Evolutionary conservation across 495 filamentous ascomycete genomes (phyloP), one percentile per base, ranked within the genome.

Genomic region (Venustampulla echinocandica): DNA sequence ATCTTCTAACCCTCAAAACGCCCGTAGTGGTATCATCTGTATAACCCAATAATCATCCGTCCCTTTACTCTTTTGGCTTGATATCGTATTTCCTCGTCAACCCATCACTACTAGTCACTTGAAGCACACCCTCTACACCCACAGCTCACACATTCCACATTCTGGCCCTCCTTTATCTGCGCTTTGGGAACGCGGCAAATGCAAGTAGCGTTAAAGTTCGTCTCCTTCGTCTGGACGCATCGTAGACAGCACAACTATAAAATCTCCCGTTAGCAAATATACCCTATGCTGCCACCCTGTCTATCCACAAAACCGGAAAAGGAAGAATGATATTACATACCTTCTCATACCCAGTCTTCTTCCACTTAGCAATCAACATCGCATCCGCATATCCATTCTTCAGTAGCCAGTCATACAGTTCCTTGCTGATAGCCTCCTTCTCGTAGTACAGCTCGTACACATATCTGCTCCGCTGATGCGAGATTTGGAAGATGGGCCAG

Each of bases 311-410:
- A 17, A 13, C 20, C 10, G 36, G 42, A 10, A 42, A 53, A 11
- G 42, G 23, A 10, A n/a, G 51, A 22, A 41, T 24, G 2, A 34
- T n/a, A 41, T 17, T 14, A 62, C 71, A 38, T 65, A 87, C 85
- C 80, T 97, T 96, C 68, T 97, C 92, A 66, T 99, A 99, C 17
- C 92, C 93, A 59, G 90, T 84, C 68, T 97, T 99, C 76, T 99
- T 99, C 92, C 92, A 99, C 68, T 99, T 97, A 13, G 92, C 92
- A 59, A 99, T 97, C 52, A 99, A 69, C 63, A 84, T 90, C 15
- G 84, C 77, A 69, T 99, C 92, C 9, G 87, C 92, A 63, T 99
- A 97, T 38, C 81, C 81, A 63, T 96, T 94, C 75, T 99, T 99
- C 36, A 97, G 72, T 56, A 97, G 70, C 84, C 85, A 99, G 50